Percentiles rank a stretch among this genome's conserved stretches.
These are phyloP conservation scores for Macroventuria anomochaeta DNA, from an alignment of 2,329 filamentous ascomycete species.

Conservation along the genomic window DNA sequence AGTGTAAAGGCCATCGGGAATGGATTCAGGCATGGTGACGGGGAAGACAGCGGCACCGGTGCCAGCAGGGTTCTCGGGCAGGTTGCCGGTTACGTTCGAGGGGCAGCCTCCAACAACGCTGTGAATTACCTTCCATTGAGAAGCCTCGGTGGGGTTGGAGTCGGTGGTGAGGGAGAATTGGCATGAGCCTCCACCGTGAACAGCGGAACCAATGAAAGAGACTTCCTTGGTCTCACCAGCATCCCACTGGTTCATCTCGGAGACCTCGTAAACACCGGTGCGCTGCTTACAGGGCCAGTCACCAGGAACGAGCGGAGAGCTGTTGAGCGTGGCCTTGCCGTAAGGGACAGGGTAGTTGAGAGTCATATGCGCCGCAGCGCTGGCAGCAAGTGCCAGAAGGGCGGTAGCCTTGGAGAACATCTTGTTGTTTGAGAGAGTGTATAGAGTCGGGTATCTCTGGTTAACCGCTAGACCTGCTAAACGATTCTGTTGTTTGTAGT, in stretches of 20 bases:
- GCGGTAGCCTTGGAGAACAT: slow-evolving; percentile 61
- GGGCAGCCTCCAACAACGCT: slow-evolving; percentile 88
- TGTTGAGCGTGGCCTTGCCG: slow-evolving; percentile 56
- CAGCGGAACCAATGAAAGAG: slow-evolving; percentile 59
- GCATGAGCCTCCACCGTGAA: slow-evolving; percentile 91
- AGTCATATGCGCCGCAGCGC: slow-evolving; percentile 76
- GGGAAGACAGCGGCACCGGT: slow-evolving; percentile 69
- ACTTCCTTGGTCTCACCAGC: slow-evolving; percentile 58
- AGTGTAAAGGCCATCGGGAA: slow-evolving; percentile 76
- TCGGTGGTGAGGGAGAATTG: slow-evolving; percentile 88
- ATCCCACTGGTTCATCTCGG: slow-evolving; percentile 62
- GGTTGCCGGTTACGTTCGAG: slow-evolving; percentile 59
- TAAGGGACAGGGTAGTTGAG: slow-evolving; percentile 74
- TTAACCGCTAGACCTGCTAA: slow-evolving; percentile 50
- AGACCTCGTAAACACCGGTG: slow-evolving; percentile 58
- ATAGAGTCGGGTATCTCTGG: slow-evolving; percentile 25
- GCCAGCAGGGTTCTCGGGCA: slow-evolving; percentile 27
- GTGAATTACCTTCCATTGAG: slow-evolving; percentile 86
- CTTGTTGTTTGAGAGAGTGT: slow-evolving; percentile 39
- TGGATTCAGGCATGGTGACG: slow-evolving; percentile 72
- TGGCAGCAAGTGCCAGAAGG: slow-evolving; percentile 61
- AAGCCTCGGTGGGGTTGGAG: slow-evolving; percentile 62
- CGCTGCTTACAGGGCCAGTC: slow-evolving; percentile 85
- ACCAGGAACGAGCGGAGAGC: slow-evolving; percentile 66
- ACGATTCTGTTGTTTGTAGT: slow-evolving; percentile 34